Conservation (phyloP, 768 basidiomycete species). For the Coprinellus micaceus region DNA sequence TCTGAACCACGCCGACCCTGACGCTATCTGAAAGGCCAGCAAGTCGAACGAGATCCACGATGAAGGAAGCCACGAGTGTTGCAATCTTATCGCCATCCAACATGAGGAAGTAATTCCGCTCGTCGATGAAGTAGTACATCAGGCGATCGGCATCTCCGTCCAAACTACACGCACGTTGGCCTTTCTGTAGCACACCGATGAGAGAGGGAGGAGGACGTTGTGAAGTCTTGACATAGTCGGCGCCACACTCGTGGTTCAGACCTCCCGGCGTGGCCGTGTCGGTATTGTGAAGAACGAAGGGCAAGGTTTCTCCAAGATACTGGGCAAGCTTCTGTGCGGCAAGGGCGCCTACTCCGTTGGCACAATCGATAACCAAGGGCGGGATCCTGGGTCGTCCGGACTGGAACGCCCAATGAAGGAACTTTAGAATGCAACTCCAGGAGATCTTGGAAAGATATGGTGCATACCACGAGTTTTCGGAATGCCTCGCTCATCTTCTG, state of each 20-base stretch:
- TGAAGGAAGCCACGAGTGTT: conserved; percentile 86
- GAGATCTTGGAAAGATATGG: background rate
- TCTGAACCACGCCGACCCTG: conserved; percentile 94
- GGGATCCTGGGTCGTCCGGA: conserved; percentile 52
- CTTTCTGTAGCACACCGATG: conserved; percentile 53
- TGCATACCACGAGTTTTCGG: conserved; percentile 79
- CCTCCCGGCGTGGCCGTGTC: conserved; percentile 60
- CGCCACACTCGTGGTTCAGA: conserved; percentile 87
- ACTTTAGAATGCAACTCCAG: conserved; percentile 1
- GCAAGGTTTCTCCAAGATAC: conserved; percentile 57
- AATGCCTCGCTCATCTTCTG: conserved; percentile 78
- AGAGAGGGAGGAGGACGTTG: conserved; percentile 85
- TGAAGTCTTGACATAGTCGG: conserved; percentile 93
- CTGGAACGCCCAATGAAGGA: conserved; percentile 29
- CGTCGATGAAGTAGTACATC: conserved; percentile 91
- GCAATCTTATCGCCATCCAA: conserved; percentile 99
- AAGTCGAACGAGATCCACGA: conserved; percentile 83
- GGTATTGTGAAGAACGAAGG: conserved; percentile 68
- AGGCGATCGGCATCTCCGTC: conserved; percentile 98
- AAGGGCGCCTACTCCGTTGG: conserved; percentile 92
- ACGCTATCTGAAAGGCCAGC: conserved; percentile 76
- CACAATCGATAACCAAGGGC: conserved; percentile 87
- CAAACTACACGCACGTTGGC: conserved; percentile 85
- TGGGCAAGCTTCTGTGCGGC: conserved; percentile 60
- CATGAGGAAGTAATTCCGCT: conserved; percentile 76